Percentiles rank a stretch among this genome's conserved stretches.
Evolutionary conservation across 306 rosid genomes (phyloP).

Genomic region (Canavalia gladiata): DNA sequence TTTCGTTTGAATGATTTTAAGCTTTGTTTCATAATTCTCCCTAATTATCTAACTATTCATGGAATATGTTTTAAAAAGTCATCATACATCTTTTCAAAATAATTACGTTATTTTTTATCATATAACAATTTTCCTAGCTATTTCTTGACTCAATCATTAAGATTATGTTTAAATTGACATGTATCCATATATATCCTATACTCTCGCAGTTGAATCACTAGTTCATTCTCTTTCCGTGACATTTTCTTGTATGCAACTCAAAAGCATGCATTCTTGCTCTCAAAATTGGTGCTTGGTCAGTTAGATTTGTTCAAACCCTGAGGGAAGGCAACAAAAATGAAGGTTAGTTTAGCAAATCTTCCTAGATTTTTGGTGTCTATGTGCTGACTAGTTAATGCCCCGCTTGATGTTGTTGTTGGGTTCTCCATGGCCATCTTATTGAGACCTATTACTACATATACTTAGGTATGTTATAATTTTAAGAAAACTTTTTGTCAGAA

Average conservation of each 20-base stretch:
- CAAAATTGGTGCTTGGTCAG: not conserved
- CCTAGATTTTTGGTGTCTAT: not conserved
- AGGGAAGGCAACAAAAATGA: not conserved
- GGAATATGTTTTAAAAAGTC: slow-evolving; percentile 6
- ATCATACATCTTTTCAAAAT: not conserved
- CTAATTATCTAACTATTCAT: slow-evolving; percentile 11
- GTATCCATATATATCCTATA: not conserved
- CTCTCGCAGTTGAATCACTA: not conserved
- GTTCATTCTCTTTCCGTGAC: not conserved
- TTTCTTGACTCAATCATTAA: not conserved
- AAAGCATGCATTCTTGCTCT: slow-evolving; percentile 1
- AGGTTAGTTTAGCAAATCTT: not conserved
- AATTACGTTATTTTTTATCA: not conserved
- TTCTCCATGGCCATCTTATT: not conserved
- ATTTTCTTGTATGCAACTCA: slow-evolving; percentile 2
- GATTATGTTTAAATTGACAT: not conserved
- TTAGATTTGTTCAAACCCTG: slow-evolving; percentile 10
- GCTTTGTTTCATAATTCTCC: not conserved
- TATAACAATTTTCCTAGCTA: not conserved
- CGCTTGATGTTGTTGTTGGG: not conserved
- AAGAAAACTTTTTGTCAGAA: no score
- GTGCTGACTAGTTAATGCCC: not conserved
- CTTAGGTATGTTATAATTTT: no score
- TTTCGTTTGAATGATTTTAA: slow-evolving; percentile 9
- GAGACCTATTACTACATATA: no score